Evolutionary conservation across 192 early-diverging fungal species (phyloP), one percentile per base, ranked within the genome.

Genomic region (Coemansia javaensis): DNA sequence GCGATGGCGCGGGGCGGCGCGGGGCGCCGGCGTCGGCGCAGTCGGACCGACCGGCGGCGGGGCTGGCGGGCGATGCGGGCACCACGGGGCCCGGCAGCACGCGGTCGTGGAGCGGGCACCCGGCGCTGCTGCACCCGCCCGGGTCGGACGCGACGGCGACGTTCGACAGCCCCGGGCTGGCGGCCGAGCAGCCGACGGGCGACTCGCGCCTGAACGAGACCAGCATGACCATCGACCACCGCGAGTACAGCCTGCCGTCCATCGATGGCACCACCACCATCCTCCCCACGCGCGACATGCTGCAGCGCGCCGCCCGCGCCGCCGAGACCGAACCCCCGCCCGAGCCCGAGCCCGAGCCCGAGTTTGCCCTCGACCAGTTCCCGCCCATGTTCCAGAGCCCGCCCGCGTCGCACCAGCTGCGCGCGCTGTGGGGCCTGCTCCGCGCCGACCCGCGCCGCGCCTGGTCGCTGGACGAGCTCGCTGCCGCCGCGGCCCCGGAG

Each of bases 261-360:
- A 67, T 64, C 13, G 68, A 72, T 25, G 68, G 68, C 18, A 72
- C 68, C 0, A 72, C 68, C 6, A 60, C 52, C 2, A 64, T 72
- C 38, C 50, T 72, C 24, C 68, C 68, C 7, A 72, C 68, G 6
- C 61, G 68, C 28, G 68, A 72, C 42, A 64, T 72, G 68, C 53
- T 72, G 30, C 61, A 60, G 62, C 68, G 47, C 12, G 68, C 68
- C 2, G 68, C 68, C 0, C 61, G 47, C 15, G 52, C 28, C 5
- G 51, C 68, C 7, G 61, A 56, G 28, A 6, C 21, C 16, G n/a
- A 44, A 8, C 18, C 16, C 30, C 11, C 2, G 20, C 16, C 11
- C 22, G 2, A 23, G 1, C 4, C 30, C 1, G 31, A 21, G 14
- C 36, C 28, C 20, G 27, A 36, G 21, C 20, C 21, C 7, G 50